Base-by-base conservation (phyloP, 2,329 filamentous ascomycete species). In the Diaporthe citrichinensis region DNA sequence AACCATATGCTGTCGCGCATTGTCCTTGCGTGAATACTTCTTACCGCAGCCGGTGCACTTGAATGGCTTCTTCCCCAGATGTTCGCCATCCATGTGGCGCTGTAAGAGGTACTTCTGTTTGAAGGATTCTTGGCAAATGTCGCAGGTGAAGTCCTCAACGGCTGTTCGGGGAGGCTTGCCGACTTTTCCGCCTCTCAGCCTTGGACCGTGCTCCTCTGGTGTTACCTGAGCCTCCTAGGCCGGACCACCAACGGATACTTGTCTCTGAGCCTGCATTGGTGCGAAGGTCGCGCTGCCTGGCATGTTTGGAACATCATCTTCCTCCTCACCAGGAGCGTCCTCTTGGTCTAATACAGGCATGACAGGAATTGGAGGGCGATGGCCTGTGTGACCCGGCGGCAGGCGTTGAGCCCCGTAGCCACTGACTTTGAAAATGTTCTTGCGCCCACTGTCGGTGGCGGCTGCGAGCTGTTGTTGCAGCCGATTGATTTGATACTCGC, bases 401-500 rank as follows among this genome's bases (percentile, higher is more conserved):
- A 91, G 83, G 78, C 84, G 89, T 81, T 92, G 90, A 20, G 88
- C 86, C 3, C 90, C 90, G 76, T 85, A 88, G 15, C 90, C 90
- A 9, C 85, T 84, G 2, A 92, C 90, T 77, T 87, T 90, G 81
- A 93, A 93, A 34, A 93, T 93, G 77, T 93, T 93, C 75, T 90
- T 88, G 28, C 90, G 88, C 12, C 91, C 91, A 55, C 90, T 90
- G 77, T 92, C 93, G 0, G 92, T 92, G 7, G 92, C 92, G 79
- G 90, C 90, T 77, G 92, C 89, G 7, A 94, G 83, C 82, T 94
- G 92, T 79, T 94, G 91, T 74, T 90, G 89, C 17, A 94, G 86
- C 31, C 92, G 88, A 15, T 90, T 87, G 12, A 92, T 87, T 78
- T 92, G 89, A 77, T 93, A 93, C 76, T 91, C 89, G 15, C 90